Evolutionary conservation across 441 rosid species (phyloP).

Genomic region (Aleurites moluccanus): DNA sequence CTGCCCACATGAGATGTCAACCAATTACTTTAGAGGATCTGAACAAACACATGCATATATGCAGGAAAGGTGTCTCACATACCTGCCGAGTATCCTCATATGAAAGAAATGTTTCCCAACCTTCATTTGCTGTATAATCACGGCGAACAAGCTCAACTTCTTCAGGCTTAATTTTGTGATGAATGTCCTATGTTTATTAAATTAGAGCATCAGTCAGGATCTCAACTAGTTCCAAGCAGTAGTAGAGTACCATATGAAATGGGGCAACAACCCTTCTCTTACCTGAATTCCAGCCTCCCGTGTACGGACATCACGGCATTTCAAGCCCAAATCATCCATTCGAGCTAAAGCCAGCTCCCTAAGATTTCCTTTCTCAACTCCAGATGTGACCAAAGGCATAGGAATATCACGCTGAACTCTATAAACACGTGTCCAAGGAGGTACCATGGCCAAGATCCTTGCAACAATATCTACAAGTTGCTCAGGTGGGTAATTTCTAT

Average conservation of each 20-base stretch:
- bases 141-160: conserved; percentile 99
- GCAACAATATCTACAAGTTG: conserved; percentile 98
- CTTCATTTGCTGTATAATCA: conserved; percentile 95
- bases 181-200: conserved; percentile 69
- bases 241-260: not conserved
- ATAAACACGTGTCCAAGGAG: conserved; percentile 99
- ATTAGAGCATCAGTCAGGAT: conserved; percentile 16
- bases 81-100: conserved; percentile 97
- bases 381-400: conserved; percentile 98
- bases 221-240: conserved; percentile 17
- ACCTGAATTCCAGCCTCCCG: conserved; percentile 99
- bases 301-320: conserved; percentile 97
- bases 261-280: conserved; percentile 10
- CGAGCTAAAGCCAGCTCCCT: conserved; percentile 96
- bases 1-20: not conserved
- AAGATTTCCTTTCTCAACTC: conserved; percentile 99
- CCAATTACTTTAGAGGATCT: not conserved
- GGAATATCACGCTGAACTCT: conserved; percentile 99
- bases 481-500: conserved; percentile 96
- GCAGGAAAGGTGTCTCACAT: conserved; percentile 21
- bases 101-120: conserved; percentile 98
- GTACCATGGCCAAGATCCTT: conserved; percentile 96
- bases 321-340: conserved; percentile 97
- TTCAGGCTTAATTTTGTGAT: conserved; percentile 91
- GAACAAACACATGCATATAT: not conserved